phyloP scores from a whole-genome alignment of 805 yeast genomes.

The Suhomyces faveliae region DNA sequence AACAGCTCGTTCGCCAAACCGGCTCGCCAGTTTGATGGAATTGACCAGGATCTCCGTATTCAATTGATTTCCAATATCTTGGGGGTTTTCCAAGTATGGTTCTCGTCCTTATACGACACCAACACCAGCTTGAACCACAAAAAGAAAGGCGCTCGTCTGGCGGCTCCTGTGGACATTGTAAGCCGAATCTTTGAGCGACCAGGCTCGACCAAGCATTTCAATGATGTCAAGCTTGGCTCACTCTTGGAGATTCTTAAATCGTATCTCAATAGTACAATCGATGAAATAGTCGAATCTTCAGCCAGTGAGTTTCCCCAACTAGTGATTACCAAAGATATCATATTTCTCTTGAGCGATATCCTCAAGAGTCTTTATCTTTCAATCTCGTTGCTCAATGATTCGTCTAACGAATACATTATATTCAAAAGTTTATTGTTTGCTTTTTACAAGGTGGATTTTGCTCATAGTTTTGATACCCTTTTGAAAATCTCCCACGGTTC shows the following conservation, averaged over 20 bases:
- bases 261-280: conserved; percentile 16
- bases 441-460: conserved; percentile 24
- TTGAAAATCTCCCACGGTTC: conserved; percentile 12
- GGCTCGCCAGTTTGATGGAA: conserved; percentile 12
- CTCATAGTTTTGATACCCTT: conserved; percentile 17
- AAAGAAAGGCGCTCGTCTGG: conserved; percentile 4
- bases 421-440: conserved; percentile 22
- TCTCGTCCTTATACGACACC: conserved; percentile 14
- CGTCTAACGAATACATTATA: conserved; percentile 16
- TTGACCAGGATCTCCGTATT: conserved; percentile 21
- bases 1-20: neutral
- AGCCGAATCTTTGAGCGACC: conserved; percentile 20
- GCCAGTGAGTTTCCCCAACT: conserved; percentile 13
- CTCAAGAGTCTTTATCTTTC: conserved; percentile 21
- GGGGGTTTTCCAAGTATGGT: conserved; percentile 23
- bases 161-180: conserved; percentile 11
- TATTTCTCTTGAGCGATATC: conserved; percentile 26
- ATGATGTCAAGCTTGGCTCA: conserved; percentile 13
- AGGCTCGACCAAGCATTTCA: conserved; percentile 13
- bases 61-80: conserved; percentile 25
- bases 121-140: conserved; percentile 5
- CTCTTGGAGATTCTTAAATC: conserved; percentile 18
- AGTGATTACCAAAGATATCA: conserved; percentile 23
- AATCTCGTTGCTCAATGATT: conserved; percentile 11
- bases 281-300: conserved; percentile 12